phyloP scores from a whole-genome alignment of 2,329 filamentous ascomycete species.

The Arthrobotrys megalospora region DNA sequence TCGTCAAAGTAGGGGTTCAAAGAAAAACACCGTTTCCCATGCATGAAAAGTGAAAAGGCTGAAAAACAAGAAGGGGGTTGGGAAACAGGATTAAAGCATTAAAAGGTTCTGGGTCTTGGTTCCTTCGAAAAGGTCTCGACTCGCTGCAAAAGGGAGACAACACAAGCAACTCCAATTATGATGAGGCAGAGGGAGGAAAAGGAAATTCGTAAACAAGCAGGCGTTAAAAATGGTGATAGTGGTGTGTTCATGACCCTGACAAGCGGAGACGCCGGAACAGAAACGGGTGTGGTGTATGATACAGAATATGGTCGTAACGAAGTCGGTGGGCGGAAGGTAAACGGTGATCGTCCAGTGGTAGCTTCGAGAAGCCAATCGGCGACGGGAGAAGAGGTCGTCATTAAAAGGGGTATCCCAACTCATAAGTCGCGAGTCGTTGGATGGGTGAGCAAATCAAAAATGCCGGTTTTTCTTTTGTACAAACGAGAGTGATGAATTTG shows the following conservation, averaged over 20 bases:
- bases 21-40: conserved; percentile 61
- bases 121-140: conserved; percentile 50
- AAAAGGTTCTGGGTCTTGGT: conserved; percentile 46
- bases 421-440: conserved; percentile 47
- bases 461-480: conserved; percentile 60
- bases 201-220: conserved; percentile 59
- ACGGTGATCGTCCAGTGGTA: conserved; percentile 27
- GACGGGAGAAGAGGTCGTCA: conserved; percentile 44
- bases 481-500: conserved; percentile 61
- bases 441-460: conserved; percentile 49
- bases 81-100: conserved; percentile 61
- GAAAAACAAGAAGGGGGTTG: conserved; percentile 58
- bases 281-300: conserved; percentile 53
- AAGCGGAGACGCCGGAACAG: conserved; percentile 59
- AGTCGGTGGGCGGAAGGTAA: conserved; percentile 37
- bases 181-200: conserved; percentile 44
- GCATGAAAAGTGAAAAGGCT: conserved; percentile 62
- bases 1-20: conserved; percentile 31
- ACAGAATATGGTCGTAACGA: conserved; percentile 57
- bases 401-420: conserved; percentile 57
- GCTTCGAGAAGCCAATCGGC: conserved; percentile 26
- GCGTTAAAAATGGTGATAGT: conserved; percentile 40
- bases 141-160: conserved; percentile 60
- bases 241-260: conserved; percentile 58
- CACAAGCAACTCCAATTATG: conserved; percentile 60